Percentiles rank a stretch among this genome's conserved stretches.
These are phyloP conservation scores for Dichomitus squalens DNA, from an alignment of 1,284 basidiomycete species.

Conservation along the genomic window DNA sequence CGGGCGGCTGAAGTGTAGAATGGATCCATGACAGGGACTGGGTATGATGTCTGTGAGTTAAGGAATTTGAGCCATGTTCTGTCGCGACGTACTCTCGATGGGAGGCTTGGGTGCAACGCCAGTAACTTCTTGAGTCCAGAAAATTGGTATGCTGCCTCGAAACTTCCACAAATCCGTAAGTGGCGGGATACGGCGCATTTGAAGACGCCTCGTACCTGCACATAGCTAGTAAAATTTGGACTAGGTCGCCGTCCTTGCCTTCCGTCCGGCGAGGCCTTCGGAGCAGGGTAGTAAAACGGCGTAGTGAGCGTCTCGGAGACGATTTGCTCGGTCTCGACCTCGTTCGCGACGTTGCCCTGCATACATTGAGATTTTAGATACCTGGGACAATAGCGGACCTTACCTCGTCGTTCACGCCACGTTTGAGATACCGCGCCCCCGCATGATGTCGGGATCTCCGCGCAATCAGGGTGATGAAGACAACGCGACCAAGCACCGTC, in stretches of 20 bases:
- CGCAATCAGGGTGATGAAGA: slow-evolving; percentile 95
- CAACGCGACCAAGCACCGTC: slow-evolving; percentile 85
- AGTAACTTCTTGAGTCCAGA: slow-evolving; percentile 94
- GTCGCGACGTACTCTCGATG: slow-evolving; percentile 80
- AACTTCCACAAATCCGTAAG: slow-evolving; percentile 52
- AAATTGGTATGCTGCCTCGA: slow-evolving; percentile 93
- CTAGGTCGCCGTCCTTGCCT: slow-evolving; percentile 55
- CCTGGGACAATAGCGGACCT: neutral
- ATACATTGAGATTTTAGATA: neutral
- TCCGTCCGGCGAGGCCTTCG: slow-evolving; percentile 33
- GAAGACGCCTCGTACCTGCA: slow-evolving; percentile 59
- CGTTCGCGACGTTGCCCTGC: slow-evolving; percentile 97
- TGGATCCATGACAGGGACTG: slow-evolving; percentile 94
- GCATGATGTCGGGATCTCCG: slow-evolving; percentile 95
- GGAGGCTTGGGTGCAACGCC: slow-evolving; percentile 92
- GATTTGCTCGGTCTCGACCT: slow-evolving; percentile 99
- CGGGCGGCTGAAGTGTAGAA: slow-evolving; percentile 92
- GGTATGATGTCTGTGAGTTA: neutral
- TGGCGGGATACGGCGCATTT: too few relatives aligned
- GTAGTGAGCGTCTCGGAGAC: slow-evolving; percentile 95
- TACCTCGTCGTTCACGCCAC: slow-evolving; percentile 93
- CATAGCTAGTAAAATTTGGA: slow-evolving; percentile 93
- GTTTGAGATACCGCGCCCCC: slow-evolving; percentile 92
- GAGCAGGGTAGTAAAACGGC: slow-evolving; percentile 77
- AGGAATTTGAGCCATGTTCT: slow-evolving; percentile 2